Conservation (phyloP, 345 rosid species). For the Gossypium rotundifolium region DNA sequence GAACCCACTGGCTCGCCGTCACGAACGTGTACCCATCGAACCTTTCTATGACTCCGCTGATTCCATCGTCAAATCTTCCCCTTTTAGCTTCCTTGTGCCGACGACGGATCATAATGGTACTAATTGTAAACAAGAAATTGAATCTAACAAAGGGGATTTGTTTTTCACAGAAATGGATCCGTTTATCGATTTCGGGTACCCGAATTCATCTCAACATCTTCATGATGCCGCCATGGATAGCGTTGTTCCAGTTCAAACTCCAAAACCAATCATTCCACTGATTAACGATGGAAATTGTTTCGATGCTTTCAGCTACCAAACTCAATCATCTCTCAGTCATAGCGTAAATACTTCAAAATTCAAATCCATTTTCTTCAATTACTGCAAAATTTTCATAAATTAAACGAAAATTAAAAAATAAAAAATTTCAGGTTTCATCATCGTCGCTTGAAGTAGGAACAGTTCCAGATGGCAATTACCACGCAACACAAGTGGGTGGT, state of each 20-base stretch:
- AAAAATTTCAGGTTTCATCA: conserved; percentile 55
- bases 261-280: conserved; percentile 33
- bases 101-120: conserved; percentile 12
- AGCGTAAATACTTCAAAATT: conserved; percentile 33
- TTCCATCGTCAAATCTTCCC: conserved; percentile 29
- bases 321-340: conserved; percentile 10
- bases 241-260: conserved; percentile 66
- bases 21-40: conserved; percentile 69
- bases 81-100: conserved; percentile 36
- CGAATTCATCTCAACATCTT: conserved; percentile 23
- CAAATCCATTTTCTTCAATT: background rate
- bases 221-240: conserved; percentile 37
- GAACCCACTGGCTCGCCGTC: conserved; percentile 83
- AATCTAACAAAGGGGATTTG: conserved; percentile 25
- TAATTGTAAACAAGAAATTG: conserved; percentile 22
- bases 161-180: conserved; percentile 49
- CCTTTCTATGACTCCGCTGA: conserved; percentile 54
- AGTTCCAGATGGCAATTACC: conserved; percentile 66
- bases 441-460: conserved; percentile 78
- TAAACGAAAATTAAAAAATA: background rate
- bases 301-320: conserved; percentile 35
- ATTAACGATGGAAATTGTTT: conserved; percentile 36
- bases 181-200: conserved; percentile 51
- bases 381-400: background rate
- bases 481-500: conserved; percentile 36